Evolutionary conservation across 257 asterid genomes (phyloP), one percentile per base, ranked within the genome.

Genomic region (Euphrasia confusa): DNA sequence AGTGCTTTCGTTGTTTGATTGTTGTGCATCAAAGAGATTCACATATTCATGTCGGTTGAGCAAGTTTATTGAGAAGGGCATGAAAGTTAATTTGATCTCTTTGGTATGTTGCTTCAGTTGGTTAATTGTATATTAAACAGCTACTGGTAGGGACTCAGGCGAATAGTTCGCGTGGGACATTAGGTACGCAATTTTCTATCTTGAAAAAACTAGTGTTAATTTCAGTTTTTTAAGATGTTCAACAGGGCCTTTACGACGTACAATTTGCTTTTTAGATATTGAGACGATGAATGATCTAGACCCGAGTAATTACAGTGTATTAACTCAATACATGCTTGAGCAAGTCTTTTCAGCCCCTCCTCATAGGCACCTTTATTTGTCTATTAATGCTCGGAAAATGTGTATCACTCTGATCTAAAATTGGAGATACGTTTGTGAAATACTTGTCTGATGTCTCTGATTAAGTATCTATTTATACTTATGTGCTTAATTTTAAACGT

Each of bases 1-100:
- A 74, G 70, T 44, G 66, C 54, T 21, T 27, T 45, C 70, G 71
- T 60, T 61, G 64, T 59, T 24, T 61, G 72, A 68, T 67, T 64
- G 49, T 42, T 48, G 26, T 33, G 42, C 7, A 62, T 62, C 37
- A 42, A 35, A 57, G 32, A 26, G 63, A 48, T 28, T 40, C 54
- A 15, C 54, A 15, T 11, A 12, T 39, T 52, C 66, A 12, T n/a
- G 21, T 56, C 65, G 69, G 57, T 59, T 32, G 2, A 14, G 53
- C 53, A 47, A 14, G 17, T 47, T 47, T 37, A 37, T 37, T 8
- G 53, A 47, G 53, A 47, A 47, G 18, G 53, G 42, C 42, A 37
- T 37, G 42, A 37, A 37, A 9, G 55, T 53, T 37, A 7, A 37
- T 2, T 30, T 30, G 33, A 30, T 42, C 13, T 45, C 40, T 68